These are phyloP conservation scores for Wickerhamiella occidentalis DNA, from an alignment of 805 yeast genomes.

Conservation along the genomic window DNA sequence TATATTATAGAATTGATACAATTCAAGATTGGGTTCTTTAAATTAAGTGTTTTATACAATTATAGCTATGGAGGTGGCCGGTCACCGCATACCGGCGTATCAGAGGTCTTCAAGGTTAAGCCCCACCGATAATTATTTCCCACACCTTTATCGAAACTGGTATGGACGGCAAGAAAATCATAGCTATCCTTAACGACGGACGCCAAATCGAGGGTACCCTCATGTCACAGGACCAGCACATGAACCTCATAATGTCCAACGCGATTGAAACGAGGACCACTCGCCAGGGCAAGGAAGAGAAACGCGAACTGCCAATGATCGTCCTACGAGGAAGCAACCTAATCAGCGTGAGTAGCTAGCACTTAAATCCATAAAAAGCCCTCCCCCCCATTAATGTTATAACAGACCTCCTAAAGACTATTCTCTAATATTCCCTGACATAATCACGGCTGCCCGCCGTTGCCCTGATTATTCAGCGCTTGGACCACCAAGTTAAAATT, in stretches of 20 bases:
- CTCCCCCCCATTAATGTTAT: too few relatives aligned
- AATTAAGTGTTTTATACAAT: too few relatives aligned
- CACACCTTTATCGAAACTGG: neutral
- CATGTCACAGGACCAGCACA: conserved; percentile 73
- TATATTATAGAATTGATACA: too few relatives aligned
- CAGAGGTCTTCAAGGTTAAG: neutral
- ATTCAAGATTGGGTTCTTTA: too few relatives aligned
- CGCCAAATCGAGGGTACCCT: conserved; percentile 68
- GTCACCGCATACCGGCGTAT: too few relatives aligned
- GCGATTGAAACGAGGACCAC: conserved; percentile 74
- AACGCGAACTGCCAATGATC: conserved; percentile 65
- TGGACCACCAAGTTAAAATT: neutral
- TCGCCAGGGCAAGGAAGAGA: conserved; percentile 54
- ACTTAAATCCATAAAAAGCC: too few relatives aligned
- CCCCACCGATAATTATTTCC: neutral
- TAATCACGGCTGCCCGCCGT: neutral
- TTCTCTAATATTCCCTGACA: neutral
- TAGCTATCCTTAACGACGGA: conserved; percentile 47
- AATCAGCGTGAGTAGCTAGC: conserved; percentile 33
- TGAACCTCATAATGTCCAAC: conserved; percentile 75
- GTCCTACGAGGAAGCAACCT: conserved; percentile 83
- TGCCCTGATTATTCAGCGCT: conserved; percentile 4
- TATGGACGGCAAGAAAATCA: neutral
- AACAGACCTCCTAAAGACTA: too few relatives aligned
- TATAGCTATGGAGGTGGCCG: too few relatives aligned